Base-by-base conservation (phyloP, 257 asterid genomes). In the Rehmannia glutinosa region DNA sequence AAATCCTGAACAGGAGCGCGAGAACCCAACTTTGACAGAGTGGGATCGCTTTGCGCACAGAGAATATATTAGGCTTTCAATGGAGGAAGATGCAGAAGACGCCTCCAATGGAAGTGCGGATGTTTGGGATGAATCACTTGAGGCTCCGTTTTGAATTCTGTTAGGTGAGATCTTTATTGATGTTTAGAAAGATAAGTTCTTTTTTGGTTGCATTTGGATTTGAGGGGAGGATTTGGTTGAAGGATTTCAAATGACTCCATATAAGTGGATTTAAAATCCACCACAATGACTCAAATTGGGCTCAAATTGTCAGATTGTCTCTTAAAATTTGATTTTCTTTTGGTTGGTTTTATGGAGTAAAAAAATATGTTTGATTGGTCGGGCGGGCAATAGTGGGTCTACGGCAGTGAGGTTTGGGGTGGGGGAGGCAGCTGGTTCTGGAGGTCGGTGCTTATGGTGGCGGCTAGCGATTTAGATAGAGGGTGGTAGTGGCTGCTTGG, bases 21-120 rank as follows among this genome's bases (percentile, higher is more conserved):
- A 93, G 81, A 93, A 93, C 79, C 99, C 99, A 61, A 91, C 72
- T 75, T 75, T 93, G 86, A 90, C 97, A n/a, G 99, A 93, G 77
- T 93, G 99, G 99, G 99, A 93, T 74, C 97, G 96, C 69, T 93
- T 93, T 70, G 97, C 99, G 0, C 99, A 93, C 77, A 83, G 99
- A 77, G 99, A 93, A 81, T 93, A 93, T 81, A 90, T 93, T 76
- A 83, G 99, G 87, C 97, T 93, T 32, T 93, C 99, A 41, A 93
- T 93, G 99, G 99, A 93, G 84, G 99, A 93, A 82, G 99, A 93
- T 80, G 96, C 97, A 28, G 99, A 93, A 72, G 97, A 93, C 74
- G 97, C 96, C 73, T 90, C 99, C 38, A 88, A 93, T 68, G 99
- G 99, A 77, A 93, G 99, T 86, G 96, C 96, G 6, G 99, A 93